Conservation (phyloP, 345 rosid genomes). For the Linum usitatissimum region DNA sequence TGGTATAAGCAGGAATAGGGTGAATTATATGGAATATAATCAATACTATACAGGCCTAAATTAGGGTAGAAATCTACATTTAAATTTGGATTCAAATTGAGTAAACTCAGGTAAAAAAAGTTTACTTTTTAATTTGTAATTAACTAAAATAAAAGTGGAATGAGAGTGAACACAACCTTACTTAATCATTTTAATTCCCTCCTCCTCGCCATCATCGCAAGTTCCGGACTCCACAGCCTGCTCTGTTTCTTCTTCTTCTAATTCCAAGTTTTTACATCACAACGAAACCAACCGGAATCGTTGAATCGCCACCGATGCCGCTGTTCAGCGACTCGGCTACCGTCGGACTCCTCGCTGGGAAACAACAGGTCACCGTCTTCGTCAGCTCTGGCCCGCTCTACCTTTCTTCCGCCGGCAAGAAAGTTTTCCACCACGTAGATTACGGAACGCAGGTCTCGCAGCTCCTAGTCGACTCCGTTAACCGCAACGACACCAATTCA, state of each 20-base stretch:
- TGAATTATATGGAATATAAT: too few species aligned
- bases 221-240: not conserved
- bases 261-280: not conserved
- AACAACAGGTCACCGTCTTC: conserved; percentile 10
- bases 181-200: not conserved
- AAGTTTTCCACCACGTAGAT: conserved; percentile 11
- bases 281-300: not conserved
- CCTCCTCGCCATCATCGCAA: not conserved
- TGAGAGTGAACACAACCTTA: too few species aligned
- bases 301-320: not conserved
- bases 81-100: too few species aligned
- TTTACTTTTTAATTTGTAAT: too few species aligned
- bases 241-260: conserved; percentile 1
- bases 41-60: too few species aligned
- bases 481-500: conserved; percentile 4
- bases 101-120: too few species aligned
- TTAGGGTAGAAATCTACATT: too few species aligned
- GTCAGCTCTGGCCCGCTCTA: conserved; percentile 6
- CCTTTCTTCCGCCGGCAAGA: conserved; percentile 10
- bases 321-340: not conserved
- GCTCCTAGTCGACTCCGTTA: conserved; percentile 16
- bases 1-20: too few species aligned
- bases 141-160: too few species aligned
- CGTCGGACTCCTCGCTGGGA: not conserved
- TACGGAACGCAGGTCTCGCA: conserved; percentile 15